Evolutionary conservation across 2,329 filamentous ascomycete genomes (phyloP), one percentile per base, ranked within the genome.

Genomic region (Hyphodiscus sp.): DNA sequence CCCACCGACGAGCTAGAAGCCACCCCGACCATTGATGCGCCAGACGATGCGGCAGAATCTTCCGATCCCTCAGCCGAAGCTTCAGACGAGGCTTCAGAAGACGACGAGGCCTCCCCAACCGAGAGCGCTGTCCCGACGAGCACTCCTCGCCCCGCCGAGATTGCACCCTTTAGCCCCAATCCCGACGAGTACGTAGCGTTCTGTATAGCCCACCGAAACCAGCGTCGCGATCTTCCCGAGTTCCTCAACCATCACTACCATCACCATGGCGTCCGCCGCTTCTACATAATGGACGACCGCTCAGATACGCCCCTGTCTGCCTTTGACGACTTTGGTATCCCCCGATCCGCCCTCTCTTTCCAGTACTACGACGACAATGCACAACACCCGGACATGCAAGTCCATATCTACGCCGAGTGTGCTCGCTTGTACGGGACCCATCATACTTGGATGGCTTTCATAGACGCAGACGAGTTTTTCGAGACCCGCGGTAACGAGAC

Each of bases 381-480:
- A 4, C 53, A 62, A 38, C 45, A 53, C 30, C 53, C 53, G 15
- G 50, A 38, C 47, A 59, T 59, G 58, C 64, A 66, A 46, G 30
- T 50, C 2, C 44, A 29, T 2, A 51, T 61, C 10, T 67, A 68
- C 53, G 49, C 48, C 9, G 30, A 59, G 26, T 67, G 65, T 46
- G 54, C 58, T 30, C 47, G 55, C 18, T 50, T 52, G 9, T 65
- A 61, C 43, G 61, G 63, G 23, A 54, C 54, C 15, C 57, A 58
- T 15, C 66, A 69, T 53, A 66, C 58, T 10, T 69, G 67, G 66
- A 65, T 68, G 18, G 67, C 61, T 9, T 69, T 66, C 51, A 56
- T 69, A 29, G 68, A 69, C 56, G 58, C 55, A 19, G 67, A 69
- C 50, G 67, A 67, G 47, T 67, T 62, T 43, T 54, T 64, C 6